These are phyloP conservation scores for Castanea sativa DNA, from an alignment of 306 rosid genomes.

Conservation along the genomic window DNA sequence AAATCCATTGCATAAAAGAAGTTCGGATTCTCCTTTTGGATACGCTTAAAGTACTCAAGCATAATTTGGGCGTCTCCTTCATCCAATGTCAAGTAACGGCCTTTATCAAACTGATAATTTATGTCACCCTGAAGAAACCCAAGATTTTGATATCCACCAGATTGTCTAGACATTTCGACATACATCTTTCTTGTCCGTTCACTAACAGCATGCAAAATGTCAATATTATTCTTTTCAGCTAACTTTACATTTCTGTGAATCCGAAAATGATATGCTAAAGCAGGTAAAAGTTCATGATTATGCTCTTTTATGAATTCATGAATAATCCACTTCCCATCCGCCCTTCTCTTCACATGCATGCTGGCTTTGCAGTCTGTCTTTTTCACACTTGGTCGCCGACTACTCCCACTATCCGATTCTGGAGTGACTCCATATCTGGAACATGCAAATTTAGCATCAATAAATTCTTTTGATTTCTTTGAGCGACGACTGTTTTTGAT, in stretches of 20 bases:
- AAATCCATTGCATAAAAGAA: slow-evolving; percentile 58
- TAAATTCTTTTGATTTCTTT: slow-evolving; percentile 56
- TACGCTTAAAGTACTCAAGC: slow-evolving; percentile 58
- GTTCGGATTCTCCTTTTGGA: slow-evolving; percentile 53
- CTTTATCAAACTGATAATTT: slow-evolving; percentile 42
- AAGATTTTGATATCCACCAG: slow-evolving; percentile 32
- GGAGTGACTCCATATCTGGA: slow-evolving; percentile 61
- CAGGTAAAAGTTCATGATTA: slow-evolving; percentile 61
- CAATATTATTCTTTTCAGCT: slow-evolving; percentile 62
- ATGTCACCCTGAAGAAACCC: slow-evolving; percentile 26
- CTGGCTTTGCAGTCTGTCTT: slow-evolving; percentile 68
- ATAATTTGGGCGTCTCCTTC: slow-evolving; percentile 56
- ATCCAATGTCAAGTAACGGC: slow-evolving; percentile 43
- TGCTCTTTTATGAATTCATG: slow-evolving; percentile 60
- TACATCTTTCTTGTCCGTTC: slow-evolving; percentile 63
- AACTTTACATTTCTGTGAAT: slow-evolving; percentile 58
- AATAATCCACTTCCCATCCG: slow-evolving; percentile 59
- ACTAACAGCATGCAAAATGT: slow-evolving; percentile 62
- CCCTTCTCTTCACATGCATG: slow-evolving; percentile 62
- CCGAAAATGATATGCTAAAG: slow-evolving; percentile 62
- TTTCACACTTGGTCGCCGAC: slow-evolving; percentile 60
- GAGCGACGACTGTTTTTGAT: slow-evolving; percentile 61
- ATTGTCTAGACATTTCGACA: slow-evolving; percentile 57
- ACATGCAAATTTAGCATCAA: slow-evolving; percentile 65
- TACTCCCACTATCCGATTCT: slow-evolving; percentile 51